Evolutionary conservation across 2,329 filamentous ascomycete genomes (phyloP), one percentile per base, ranked within the genome.

Genomic region (Aspergillus persii): DNA sequence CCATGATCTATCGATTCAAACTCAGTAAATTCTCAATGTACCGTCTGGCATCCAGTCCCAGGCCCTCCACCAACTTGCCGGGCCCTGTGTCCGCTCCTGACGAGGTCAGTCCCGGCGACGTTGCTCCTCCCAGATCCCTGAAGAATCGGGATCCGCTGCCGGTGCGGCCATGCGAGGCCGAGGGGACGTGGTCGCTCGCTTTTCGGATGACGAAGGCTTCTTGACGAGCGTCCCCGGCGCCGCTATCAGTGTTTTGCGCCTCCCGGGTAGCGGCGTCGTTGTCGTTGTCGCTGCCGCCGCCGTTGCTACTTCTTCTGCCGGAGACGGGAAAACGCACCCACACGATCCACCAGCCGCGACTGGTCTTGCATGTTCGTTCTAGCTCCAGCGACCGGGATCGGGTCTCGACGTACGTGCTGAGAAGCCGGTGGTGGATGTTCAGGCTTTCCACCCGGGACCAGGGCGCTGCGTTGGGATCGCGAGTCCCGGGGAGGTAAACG

Each of bases 301-400:
- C 31, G 46, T 57, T 59, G 60, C 31, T 58, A 53, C 56, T 39
- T 50, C 50, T 12, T 36, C 56, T 55, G 29, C 50, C 62, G 11
- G 54, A 51, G 50, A 59, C 53, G 4, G 76, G 76, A 31, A 87
- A 71, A 8, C 84, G 80, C 71, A 88, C 82, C 86, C 86, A 89
- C 26, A 87, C 82, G 2, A 89, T 79, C 86, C 86, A 89, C 86
- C 86, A 89, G 6, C 84, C 84, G n/a, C 86, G 80, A 48, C 74
- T 81, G 0, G 86, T 88, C 71, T 88, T 88, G 70, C 82, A 83
- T 1, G 83, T 87, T 33, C 84, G 78, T 66, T 89, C 86, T 6
- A 84, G 76, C 61, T 88, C 84, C 8, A 75, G 70, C 1, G 71
- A 63, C 1, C 73, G 73, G 26, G 72, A 72, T 2, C 81, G 77